Evolutionary conservation across 2,329 filamentous ascomycete species (phyloP), one percentile per base, ranked within the genome.

Genomic region (Paecilomyces sp.): DNA sequence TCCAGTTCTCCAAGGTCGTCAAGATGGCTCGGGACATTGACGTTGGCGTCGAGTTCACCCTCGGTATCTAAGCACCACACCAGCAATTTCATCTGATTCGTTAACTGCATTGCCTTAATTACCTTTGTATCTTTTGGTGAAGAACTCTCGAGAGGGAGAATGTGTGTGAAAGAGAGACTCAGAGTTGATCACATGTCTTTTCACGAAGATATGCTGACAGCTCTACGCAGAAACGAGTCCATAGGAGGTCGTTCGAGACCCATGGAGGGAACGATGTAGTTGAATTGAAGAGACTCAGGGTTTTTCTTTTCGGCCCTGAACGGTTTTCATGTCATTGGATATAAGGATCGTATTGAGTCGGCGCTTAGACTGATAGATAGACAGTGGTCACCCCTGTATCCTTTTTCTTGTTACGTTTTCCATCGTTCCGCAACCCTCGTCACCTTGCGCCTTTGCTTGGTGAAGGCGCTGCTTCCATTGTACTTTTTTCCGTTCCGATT

Each of bases 1-100:
- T 99, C 66, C 93, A 99, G 80, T 93, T 99, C 79, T 97, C 92
- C 71, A 97, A 97, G 86, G 90, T 99, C 68, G 94, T 99, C 71
- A 97, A 97, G 88, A 90, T 96, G 88, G 91, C 94, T 70, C 90
- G 93, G 71, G 92, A 97, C 70, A 97, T 97, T 72, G 94, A 97
- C 73, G 93, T 97, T 66, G 93, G 92, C 70, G 93, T 97, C 70
- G 91, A 96, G 81, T 96, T 96, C 80, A 90, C 87, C 69, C 85
- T 96, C 74, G 93, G 92, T 81, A 97, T 97, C 82, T 97, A 90
- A 79, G 61, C 57, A 61, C 58, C 54, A 28, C 15, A 25, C 24
- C 51, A 25, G 28, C 22, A n/a, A 53, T 53, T 30, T n/a, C 13
- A 53, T 18, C 18, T 47, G 41, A 18, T 47, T 15, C n/a, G 8